phyloP scores from a whole-genome alignment of 768 basidiomycete species.

The Galerina sulciceps region DNA sequence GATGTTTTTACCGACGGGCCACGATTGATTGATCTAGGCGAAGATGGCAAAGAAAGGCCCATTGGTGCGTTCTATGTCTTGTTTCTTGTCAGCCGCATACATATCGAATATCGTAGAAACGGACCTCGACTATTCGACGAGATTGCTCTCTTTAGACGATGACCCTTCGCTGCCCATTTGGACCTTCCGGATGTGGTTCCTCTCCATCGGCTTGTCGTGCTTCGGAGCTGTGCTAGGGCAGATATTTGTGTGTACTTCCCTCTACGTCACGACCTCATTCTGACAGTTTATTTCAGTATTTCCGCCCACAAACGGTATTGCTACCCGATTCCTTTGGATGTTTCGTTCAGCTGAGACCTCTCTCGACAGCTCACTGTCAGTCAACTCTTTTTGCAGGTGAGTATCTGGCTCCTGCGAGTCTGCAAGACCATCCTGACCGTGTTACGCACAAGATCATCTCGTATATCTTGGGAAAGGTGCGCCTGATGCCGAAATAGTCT shows the following conservation, averaged over 20 bases:
- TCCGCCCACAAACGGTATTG: too few relatives aligned
- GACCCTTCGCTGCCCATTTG: constrained; percentile 50
- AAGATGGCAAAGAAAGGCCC: constrained; percentile 51
- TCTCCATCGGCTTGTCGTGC: constrained; percentile 55
- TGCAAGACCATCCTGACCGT: too few relatives aligned
- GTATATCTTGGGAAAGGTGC: too few relatives aligned
- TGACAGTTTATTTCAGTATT: too few relatives aligned
- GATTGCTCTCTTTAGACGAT: constrained; percentile 54
- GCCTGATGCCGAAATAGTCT: too few relatives aligned
- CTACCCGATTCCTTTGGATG: too few relatives aligned
- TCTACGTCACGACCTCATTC: too few relatives aligned
- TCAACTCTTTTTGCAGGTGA: too few relatives aligned
- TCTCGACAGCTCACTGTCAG: too few relatives aligned
- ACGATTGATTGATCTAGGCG: constrained; percentile 44
- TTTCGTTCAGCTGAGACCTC: too few relatives aligned
- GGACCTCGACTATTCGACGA: constrained; percentile 47
- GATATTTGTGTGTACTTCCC: constrained; percentile 41
- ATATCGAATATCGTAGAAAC: constrained; percentile 32
- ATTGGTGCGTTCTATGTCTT: constrained; percentile 36
- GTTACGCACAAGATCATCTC: too few relatives aligned
- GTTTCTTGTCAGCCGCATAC: background rate
- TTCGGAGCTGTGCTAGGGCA: constrained; percentile 56
- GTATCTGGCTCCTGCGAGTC: too few relatives aligned
- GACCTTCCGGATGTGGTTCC: constrained; percentile 60
- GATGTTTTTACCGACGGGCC: constrained; percentile 30